Evolutionary conservation across 371 early-diverging fungal genomes (phyloP), one percentile per base, ranked within the genome.

Genomic region (Syncephalastrum racemosum): DNA sequence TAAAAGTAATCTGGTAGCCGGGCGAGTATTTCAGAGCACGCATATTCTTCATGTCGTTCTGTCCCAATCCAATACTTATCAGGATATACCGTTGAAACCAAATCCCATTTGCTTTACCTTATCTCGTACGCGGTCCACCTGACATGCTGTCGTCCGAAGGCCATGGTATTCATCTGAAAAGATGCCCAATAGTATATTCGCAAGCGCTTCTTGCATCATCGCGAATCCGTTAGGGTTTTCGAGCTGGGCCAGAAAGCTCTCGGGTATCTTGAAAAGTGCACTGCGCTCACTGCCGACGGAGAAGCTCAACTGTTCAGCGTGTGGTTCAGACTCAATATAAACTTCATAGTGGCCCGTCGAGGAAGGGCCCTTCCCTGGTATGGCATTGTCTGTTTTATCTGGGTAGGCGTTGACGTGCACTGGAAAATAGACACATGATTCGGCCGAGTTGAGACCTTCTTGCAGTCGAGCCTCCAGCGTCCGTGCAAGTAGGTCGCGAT

Each of bases 1-100:
- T 90, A 48, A 92, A 86, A 0, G 86, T 87, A 10, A 91, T 60
- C 62, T 92, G 90, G 61, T 92, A 94, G 48, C 81, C 74, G 6
- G 89, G 71, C 0, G 92, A 81, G 57, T 87, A 91, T 61, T 90
- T 89, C 54, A 93, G 63, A 10, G 83, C 73, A 31, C 90, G 80
- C 79, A 91, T 87, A 25, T 73, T 81, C 27, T 83, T 79, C 51
- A 69, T 66, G 50, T 87, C 83, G 23, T 71, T 64, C 84, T 79
- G 61, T 31, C 36, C 19, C 14, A 3, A 25, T 6, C 42, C 19
- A 42, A 25, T 5, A 20, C 14, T 23, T 36, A 36, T 53, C 13
- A 46, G 20, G 12, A 39, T 46, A 4, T 4, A 31, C 1, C 27
- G 50, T 18, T 52, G 55, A 10, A 50, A 40, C 22, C 50, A 16